phyloP scores from a whole-genome alignment of 352 stramenopile genomes.

The Pythium biforme region DNA sequence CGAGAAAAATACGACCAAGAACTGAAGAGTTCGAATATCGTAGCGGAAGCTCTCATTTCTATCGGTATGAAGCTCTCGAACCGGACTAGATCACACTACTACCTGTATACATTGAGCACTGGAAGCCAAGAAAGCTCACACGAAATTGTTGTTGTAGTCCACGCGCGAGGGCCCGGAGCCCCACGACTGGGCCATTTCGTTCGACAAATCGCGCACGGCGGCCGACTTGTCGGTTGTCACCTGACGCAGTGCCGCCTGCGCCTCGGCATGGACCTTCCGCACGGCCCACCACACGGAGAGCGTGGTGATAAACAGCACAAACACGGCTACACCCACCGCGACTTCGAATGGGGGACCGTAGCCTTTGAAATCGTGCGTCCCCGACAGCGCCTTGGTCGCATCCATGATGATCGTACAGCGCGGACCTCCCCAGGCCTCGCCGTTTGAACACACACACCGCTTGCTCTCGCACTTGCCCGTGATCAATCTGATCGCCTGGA shows the following conservation, averaged over 20 bases:
- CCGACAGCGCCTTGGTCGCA: conserved; percentile 1
- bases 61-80: too few relatives aligned
- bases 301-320: conserved; percentile 31
- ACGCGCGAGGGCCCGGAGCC: neutral
- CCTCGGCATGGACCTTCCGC: neutral
- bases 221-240: neutral
- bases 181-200: conserved; percentile 3
- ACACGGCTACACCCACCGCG: conserved; percentile 22
- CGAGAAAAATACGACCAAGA: too few relatives aligned
- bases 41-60: too few relatives aligned
- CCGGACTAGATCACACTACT: too few relatives aligned
- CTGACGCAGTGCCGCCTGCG: neutral
- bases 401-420: conserved; percentile 5
- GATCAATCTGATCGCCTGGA: neutral
- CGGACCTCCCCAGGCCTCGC: conserved; percentile 5
- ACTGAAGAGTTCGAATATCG: too few relatives aligned
- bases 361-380: neutral
- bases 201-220: neutral
- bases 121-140: neutral
- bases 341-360: conserved; percentile 31
- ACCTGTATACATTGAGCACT: too few relatives aligned
- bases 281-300: conserved; percentile 27
- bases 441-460: conserved; percentile 5
- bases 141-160: conserved; percentile 13
- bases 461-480: conserved; percentile 11